Conservation (phyloP, 208 protist genomes). For the Blastocrithidia nonstop region DNA sequence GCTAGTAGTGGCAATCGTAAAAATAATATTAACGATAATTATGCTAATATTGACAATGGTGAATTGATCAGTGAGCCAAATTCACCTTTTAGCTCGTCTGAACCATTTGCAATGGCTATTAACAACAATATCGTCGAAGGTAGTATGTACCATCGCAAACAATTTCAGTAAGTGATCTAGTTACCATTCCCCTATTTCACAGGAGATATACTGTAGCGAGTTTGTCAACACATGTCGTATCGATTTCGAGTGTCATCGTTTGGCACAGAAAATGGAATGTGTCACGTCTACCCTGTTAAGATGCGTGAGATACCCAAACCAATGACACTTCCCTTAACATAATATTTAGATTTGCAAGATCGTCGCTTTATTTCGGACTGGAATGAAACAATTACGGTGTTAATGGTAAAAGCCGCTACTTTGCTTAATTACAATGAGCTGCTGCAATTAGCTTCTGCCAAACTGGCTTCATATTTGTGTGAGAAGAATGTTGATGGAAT, state of each 20-base stretch:
- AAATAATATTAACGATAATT: too few species aligned
- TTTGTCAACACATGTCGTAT: slow-evolving; percentile 72
- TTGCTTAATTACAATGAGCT: slow-evolving; percentile 79
- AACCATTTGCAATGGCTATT: background rate
- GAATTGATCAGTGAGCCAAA: too few species aligned
- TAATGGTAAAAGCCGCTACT: slow-evolving; percentile 77
- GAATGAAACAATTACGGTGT: slow-evolving; percentile 53
- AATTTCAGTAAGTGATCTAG: slow-evolving; percentile 25
- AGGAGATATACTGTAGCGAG: slow-evolving; percentile 32
- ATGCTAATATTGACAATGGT: too few species aligned
- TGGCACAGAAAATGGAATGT: slow-evolving; percentile 15
- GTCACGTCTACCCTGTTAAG: slow-evolving; percentile 20
- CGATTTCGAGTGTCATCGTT: slow-evolving; percentile 25
- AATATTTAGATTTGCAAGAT: slow-evolving; percentile 62
- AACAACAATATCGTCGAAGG: slow-evolving; percentile 1
- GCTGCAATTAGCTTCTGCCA: slow-evolving; percentile 70
- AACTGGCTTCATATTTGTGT: slow-evolving; percentile 59
- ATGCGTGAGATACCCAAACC: slow-evolving; percentile 50
- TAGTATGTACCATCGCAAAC: slow-evolving; percentile 1
- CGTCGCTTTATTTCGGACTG: slow-evolving; percentile 45
- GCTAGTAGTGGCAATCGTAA: too few species aligned
- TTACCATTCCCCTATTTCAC: slow-evolving; percentile 61
- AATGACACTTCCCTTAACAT: slow-evolving; percentile 48
- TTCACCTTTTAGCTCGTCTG: too few species aligned
- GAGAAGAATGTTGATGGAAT: slow-evolving; percentile 82